phyloP scores from a whole-genome alignment of 768 basidiomycete genomes.

The Trametes elegans region DNA sequence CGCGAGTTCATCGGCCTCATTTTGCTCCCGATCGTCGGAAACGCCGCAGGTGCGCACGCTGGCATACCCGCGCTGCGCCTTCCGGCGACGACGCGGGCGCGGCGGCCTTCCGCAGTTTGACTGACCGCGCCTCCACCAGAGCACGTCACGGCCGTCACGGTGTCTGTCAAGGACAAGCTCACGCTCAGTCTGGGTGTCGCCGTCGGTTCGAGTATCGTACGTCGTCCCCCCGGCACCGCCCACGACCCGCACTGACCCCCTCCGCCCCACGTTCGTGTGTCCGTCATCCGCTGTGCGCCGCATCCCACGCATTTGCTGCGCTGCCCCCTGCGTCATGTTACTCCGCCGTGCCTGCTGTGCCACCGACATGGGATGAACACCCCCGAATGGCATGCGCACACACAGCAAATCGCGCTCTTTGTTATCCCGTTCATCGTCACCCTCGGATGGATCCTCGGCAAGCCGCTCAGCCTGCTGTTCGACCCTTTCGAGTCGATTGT shows the following conservation, averaged over 20 bases:
- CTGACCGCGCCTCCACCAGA: conserved; percentile 45
- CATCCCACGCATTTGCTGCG: neutral
- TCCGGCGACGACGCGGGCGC: neutral
- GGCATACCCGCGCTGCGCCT: neutral
- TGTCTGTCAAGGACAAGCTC: conserved; percentile 87
- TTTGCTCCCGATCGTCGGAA: conserved; percentile 89
- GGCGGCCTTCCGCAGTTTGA: too few species aligned
- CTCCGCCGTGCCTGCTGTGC: neutral
- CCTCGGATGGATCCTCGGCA: conserved; percentile 79
- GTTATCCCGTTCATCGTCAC: conserved; percentile 82
- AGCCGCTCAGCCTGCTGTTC: conserved; percentile 78
- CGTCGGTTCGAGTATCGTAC: conserved; percentile 80
- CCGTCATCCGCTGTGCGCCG: neutral
- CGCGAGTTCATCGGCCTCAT: conserved; percentile 86
- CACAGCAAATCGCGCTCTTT: conserved; percentile 79
- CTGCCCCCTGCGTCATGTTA: neutral
- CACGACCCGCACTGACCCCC: neutral
- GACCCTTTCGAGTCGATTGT: conserved; percentile 87
- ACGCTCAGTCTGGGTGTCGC: conserved; percentile 86
- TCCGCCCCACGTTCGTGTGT: neutral
- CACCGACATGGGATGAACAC: too few species aligned
- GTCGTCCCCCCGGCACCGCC: conserved; percentile 27
- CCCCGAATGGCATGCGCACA: neutral
- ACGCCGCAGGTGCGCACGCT: conserved; percentile 60
- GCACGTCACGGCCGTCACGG: conserved; percentile 88